Base-by-base conservation (phyloP, 306 rosid genomes). In the Styphnolobium japonicum region DNA sequence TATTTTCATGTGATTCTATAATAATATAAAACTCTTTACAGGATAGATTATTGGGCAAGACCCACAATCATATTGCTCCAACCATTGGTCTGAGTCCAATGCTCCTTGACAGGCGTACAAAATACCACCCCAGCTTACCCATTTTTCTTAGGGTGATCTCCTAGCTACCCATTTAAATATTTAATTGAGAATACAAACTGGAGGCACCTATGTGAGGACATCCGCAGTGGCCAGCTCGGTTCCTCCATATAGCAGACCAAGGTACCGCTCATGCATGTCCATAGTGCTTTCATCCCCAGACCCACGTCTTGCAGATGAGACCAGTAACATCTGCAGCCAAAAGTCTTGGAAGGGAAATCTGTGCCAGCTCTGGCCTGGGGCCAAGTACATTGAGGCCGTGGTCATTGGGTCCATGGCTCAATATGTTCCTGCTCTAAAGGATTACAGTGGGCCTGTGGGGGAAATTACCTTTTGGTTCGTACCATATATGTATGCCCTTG, bases 331-430 rank as follows among this genome's bases (percentile, higher is more conserved):
- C 2, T 92, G 94, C 21, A 45, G 90, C 51, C 81, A 76, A 6
- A 71, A 73, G 0, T 82, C 82, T 7, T 94, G 97, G 97, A 94
- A 89, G 86, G 98, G 98, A 0, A 86, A 92, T 57, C 21, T 94
- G 34, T 85, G 93, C 64, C 61, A 74, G 72, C 86, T 94, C 40
- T 94, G 98, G 98, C 98, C 97, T 18, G 85, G 62, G 53, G 97
- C 98, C 0, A 94, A 89, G 91, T 92, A 85, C 83, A 92, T 94
- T 19, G 98, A 94, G 76, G 97, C 96, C 4, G 96, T 94, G 4
- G 88, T 94, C 1, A 94, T 97, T 0, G 98, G 97, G 3, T 89
- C 98, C 0, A 94, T 94, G 98, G 90, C 92, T 8, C 98, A 92
- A 68, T 94, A 94, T 48, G 85, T 94, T 15, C 97, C 97, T 23